Base-by-base conservation (phyloP, 495 filamentous ascomycete species). In the Peziza echinospora region DNA sequence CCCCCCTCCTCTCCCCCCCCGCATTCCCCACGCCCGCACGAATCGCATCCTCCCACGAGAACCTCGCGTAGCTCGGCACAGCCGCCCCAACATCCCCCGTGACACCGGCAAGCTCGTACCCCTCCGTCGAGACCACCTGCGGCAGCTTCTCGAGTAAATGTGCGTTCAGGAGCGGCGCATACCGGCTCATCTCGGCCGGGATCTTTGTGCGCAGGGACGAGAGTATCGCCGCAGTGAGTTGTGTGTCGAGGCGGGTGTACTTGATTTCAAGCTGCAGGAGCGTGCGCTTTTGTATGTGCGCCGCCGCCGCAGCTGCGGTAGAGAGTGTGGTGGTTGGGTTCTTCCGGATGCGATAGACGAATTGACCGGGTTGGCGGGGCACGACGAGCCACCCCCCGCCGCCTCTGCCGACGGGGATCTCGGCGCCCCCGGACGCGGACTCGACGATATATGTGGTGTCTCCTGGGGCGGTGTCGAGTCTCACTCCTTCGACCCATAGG, bases 341-440 rank as follows among this genome's bases (percentile, higher is more conserved):
- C n/a, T 65, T 58, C 5, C 53, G 69, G 47, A 93, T 82, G 58
- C 81, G 83, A 62, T 89, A 93, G 1, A 83, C 64, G n/a, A 93
- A 63, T 21, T 77, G 78, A 3, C 80, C 77, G 0, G 91, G 83
- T 51, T 91, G 82, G 45, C 76, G 78, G 2, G 79, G 72, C 58
- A 85, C 92, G 6, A 93, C 73, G 37, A 76, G 61, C 11, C 79
- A 63, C 7, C 76, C 67, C 1, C 67, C 62, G 28, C 62, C 63
- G 13, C 73, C 63, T 1, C 67, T 62, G 28, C 62, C 63, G 13
- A 72, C 63, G 8, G 68, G 62, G 34, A 75, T 58, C 41, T 24
- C 34, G 23, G 72, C 74, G 46, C 72, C 73, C 37, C 71, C 63
- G 5, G 84, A 78, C 10, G 73, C 66, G 54, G 81, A 93, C 8